A percentile compares a stretch with the other conserved stretches of the same genome.
Evolutionary conservation across 768 basidiomycete genomes (phyloP).

Genomic region (Xanthoconium stramineum): DNA sequence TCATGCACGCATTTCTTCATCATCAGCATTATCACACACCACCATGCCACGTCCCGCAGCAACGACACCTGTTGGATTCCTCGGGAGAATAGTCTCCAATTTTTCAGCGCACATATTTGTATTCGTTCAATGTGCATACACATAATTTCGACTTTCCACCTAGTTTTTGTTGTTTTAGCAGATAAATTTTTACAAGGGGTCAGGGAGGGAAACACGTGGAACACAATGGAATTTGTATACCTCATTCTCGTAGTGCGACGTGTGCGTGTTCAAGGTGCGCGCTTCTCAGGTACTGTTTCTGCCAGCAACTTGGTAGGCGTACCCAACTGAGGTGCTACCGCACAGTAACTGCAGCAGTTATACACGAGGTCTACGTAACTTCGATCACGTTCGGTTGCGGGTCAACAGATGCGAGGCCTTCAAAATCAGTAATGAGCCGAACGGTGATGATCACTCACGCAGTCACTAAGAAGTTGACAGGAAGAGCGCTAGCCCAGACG

Average conservation of each 20-base stretch:
- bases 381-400: neutral
- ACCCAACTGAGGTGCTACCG: too few species aligned
- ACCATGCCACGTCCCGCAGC: slow-evolving; percentile 1
- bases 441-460: neutral
- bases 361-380: neutral
- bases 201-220: neutral
- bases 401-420: neutral
- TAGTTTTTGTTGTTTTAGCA: slow-evolving; percentile 23
- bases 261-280: neutral
- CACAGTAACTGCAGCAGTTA: neutral
- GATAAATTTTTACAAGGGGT: neutral
- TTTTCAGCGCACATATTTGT: slow-evolving; percentile 9
- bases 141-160: slow-evolving; percentile 22
- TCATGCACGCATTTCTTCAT: slow-evolving; percentile 7
- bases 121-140: slow-evolving; percentile 19
- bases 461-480: neutral
- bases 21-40: neutral
- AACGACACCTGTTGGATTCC: slow-evolving; percentile 7
- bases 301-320: too few species aligned
- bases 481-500: neutral
- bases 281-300: too few species aligned
- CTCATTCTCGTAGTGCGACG: neutral
- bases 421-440: neutral
- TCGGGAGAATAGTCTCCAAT: neutral
- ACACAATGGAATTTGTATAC: slow-evolving; percentile 3